These are phyloP conservation scores for Heterobasidion irregulare DNA, from an alignment of 1,284 basidiomycete species.

Conservation along the genomic window DNA sequence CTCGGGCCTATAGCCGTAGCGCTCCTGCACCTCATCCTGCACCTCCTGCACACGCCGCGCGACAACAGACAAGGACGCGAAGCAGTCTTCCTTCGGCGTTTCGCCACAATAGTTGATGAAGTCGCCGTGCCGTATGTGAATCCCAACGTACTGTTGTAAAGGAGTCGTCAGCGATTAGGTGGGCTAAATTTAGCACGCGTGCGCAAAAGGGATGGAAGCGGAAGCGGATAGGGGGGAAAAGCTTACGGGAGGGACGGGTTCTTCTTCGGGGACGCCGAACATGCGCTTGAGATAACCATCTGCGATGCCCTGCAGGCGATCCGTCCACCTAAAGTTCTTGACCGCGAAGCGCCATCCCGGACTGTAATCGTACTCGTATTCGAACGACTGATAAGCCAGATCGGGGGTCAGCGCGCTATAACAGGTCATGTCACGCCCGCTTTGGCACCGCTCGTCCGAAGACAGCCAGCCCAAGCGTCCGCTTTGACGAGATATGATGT, in stretches of 20 bases:
- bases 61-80: conserved; percentile 49
- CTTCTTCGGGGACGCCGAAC: conserved; percentile 25
- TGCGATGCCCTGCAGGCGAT: conserved; percentile 28
- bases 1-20: conserved; percentile 38
- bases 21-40: conserved; percentile 40
- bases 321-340: conserved; percentile 36
- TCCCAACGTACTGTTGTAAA: conserved; percentile 42
- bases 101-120: conserved; percentile 45
- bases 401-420: too few relatives aligned
- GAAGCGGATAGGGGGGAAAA: not conserved
- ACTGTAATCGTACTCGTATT: conserved; percentile 36
- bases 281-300: conserved; percentile 31
- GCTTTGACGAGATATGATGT: not conserved
- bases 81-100: conserved; percentile 43
- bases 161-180: not conserved
- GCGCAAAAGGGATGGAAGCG: not conserved
- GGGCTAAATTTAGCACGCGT: too few relatives aligned
- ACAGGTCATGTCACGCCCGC: too few relatives aligned
- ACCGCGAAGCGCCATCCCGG: conserved; percentile 44
- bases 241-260: conserved; percentile 33
- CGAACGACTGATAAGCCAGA: conserved; percentile 24
- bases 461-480: not conserved
- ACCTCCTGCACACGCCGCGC: conserved; percentile 54
- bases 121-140: conserved; percentile 59
- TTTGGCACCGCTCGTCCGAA: too few relatives aligned